Percentiles rank a stretch among this genome's conserved stretches.
Conservation (phyloP, 2,329 filamentous ascomycete genomes). For the Fusarium lyarnte region DNA sequence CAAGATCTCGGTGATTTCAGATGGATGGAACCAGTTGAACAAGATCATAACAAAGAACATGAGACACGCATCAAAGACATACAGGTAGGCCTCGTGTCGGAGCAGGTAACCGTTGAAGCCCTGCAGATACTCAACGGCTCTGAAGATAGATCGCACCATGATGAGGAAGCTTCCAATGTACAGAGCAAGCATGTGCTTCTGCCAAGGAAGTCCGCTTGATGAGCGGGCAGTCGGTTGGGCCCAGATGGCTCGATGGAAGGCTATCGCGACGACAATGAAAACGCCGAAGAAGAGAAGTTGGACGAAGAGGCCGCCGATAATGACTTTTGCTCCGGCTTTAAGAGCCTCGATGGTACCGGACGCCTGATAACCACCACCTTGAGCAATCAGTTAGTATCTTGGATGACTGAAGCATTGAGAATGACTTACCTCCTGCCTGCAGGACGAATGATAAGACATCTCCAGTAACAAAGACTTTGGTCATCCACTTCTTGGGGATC, state of each 20-base stretch:
- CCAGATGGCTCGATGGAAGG: conserved; percentile 52
- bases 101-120: conserved; percentile 46
- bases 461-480: conserved; percentile 29
- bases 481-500: conserved; percentile 24
- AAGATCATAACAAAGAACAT: conserved; percentile 55
- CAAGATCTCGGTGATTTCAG: conserved; percentile 9
- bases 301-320: conserved; percentile 61
- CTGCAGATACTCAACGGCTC: conserved; percentile 52
- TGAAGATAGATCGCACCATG: conserved; percentile 52
- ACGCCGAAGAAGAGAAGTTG: conserved; percentile 64
- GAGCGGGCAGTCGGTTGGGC: conserved; percentile 7
- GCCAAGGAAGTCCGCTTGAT: conserved; percentile 38
- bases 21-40: conserved; percentile 52
- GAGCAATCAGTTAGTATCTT: not conserved
- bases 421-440: conserved; percentile 10
- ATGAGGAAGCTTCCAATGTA: conserved; percentile 46
- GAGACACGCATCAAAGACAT: conserved; percentile 47
- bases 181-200: conserved; percentile 40
- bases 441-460: conserved; percentile 29
- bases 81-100: conserved; percentile 46
- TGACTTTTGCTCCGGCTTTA: conserved; percentile 53
- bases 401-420: not conserved
- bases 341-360: conserved; percentile 46
- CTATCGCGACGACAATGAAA: conserved; percentile 57
- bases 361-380: not conserved